A percentile compares a stretch with the other conserved stretches of the same genome.
Evolutionary conservation across 2,329 filamentous ascomycete species (phyloP).

Genomic region (Botrytis hyacinthi): DNA sequence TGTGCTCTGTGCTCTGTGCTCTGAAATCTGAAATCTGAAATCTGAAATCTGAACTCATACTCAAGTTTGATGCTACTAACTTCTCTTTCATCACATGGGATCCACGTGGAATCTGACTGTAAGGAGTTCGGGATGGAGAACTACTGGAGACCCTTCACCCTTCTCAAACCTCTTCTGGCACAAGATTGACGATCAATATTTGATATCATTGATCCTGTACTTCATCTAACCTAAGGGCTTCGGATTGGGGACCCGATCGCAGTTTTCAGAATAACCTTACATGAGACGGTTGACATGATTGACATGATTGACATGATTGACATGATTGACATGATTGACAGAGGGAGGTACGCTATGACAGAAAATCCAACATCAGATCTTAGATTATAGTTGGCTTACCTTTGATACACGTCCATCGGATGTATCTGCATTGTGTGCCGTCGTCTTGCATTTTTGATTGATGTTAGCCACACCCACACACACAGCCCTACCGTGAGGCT

Average conservation of each 20-base stretch:
- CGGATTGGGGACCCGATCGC: neutral
- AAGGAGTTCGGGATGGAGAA: neutral
- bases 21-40: neutral
- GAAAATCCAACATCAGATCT: neutral
- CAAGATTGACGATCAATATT: neutral
- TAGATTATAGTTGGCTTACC: too few species aligned
- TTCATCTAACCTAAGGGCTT: neutral
- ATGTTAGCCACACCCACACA: neutral
- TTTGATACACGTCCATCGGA: neutral
- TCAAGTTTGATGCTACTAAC: neutral
- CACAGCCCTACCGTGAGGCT: conserved; percentile 18
- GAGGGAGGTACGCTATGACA: neutral
- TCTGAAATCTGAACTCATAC: neutral
- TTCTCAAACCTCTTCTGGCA: neutral
- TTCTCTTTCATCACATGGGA: conserved; percentile 3
- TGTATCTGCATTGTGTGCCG: neutral
- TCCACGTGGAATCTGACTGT: neutral
- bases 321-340: neutral
- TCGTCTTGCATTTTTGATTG: neutral
- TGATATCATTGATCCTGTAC: neutral
- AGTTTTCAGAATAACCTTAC: neutral
- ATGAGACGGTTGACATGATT: neutral
- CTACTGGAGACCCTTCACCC: neutral
- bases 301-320: neutral
- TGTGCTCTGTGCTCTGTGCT: neutral